A percentile compares a stretch with the other conserved stretches of the same genome.
Conservation (phyloP, 345 rosid species). For the Geranium brycei region DNA sequence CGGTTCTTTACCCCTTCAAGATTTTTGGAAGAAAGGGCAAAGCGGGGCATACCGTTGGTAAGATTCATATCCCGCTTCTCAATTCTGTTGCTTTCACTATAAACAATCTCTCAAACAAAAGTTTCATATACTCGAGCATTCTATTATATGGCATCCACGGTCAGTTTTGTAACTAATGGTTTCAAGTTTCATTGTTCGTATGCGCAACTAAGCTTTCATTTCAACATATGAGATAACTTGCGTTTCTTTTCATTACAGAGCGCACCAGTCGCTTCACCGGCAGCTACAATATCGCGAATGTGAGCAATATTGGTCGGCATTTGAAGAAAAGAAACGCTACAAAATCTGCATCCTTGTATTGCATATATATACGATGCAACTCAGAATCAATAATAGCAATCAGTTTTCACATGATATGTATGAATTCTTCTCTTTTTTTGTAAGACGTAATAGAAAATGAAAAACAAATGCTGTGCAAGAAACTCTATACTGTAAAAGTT, state of each 20-base stretch:
- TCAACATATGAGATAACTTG: not conserved
- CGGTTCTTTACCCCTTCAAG: conserved; percentile 61
- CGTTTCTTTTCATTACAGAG: conserved; percentile 26
- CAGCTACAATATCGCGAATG: conserved; percentile 31
- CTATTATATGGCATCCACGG: too few species aligned
- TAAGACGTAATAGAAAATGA: too few species aligned
- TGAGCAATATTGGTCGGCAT: conserved; percentile 8
- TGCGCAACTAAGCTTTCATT: too few species aligned
- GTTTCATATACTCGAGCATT: too few species aligned
- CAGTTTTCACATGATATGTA: too few species aligned
- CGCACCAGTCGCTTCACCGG: conserved; percentile 26
- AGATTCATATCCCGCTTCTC: conserved; percentile 7
- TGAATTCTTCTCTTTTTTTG: too few species aligned
- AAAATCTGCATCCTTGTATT: not conserved
- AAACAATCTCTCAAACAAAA: too few species aligned
- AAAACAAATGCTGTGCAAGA: too few species aligned
- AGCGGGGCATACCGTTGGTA: conserved; percentile 61
- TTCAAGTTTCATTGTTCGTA: too few species aligned
- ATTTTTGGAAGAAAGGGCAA: conserved; percentile 79
- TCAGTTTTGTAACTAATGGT: too few species aligned
- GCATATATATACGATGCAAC: too few species aligned
- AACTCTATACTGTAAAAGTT: not conserved
- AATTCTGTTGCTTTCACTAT: not conserved
- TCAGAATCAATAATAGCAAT: too few species aligned
- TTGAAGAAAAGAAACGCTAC: not conserved